Base-by-base conservation (phyloP, 768 basidiomycete genomes). In the Podaxis sp. region DNA sequence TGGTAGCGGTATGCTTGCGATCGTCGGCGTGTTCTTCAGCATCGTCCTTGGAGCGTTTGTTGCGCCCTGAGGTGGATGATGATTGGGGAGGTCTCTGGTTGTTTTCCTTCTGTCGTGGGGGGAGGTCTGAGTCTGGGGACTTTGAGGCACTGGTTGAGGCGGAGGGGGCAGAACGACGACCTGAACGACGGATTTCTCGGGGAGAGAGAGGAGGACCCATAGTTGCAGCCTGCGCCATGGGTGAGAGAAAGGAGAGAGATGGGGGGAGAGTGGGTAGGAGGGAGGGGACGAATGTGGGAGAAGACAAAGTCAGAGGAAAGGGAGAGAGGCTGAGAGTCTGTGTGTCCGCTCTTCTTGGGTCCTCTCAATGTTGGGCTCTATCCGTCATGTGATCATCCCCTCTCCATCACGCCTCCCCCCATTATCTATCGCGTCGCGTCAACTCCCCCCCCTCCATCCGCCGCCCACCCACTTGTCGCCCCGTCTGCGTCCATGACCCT, bases 161-260 rank as follows among this genome's bases (percentile, higher is more conserved):
- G 48, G 88, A 87, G 50, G 86, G 88, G 3, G 80, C 84, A 62
- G 87, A 87, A 62, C 90, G 89, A 68, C 90, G 79, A 48, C 88
- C 89, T 67, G 90, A 91, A 66, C 90, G 87, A 68, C 90, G 81
- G 56, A 88, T 87, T 76, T 91, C 90, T 70, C 87, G 80, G 46
- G 88, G 90, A 62, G 89, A 90, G 54, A 87, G 82, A 5, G 90
- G 89, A 13, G 90, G 90, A 51, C 89, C 90, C 90, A 91, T 91
- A 56, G 83, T 74, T 53, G 83, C 83, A 52, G 84, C 77, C 72
- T 88, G 87, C 57, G 88, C 83, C 89, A 90, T 86, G 66, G 60
- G 41, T 50, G 58, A 37, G 37, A 37, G 24, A 26, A 36, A 40
- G 38, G 10, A 24, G 11, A 37, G 40, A 33, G 50, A 58, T 17